These are phyloP conservation scores for Talaromyces pinophilus DNA, from an alignment of 2,329 filamentous ascomycete species.

Conservation along the genomic window DNA sequence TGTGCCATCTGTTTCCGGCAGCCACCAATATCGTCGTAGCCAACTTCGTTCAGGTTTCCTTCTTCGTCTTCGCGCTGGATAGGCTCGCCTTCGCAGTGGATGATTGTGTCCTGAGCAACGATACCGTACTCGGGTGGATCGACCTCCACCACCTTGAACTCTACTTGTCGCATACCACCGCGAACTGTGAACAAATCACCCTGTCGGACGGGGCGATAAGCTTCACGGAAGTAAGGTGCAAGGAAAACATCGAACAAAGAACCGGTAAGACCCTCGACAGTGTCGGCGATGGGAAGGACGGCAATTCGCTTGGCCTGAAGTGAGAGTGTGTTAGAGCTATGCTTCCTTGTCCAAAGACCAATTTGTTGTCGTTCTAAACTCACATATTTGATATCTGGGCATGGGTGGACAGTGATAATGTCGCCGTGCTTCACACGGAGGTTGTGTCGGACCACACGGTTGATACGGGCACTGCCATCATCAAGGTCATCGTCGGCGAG, in stretches of 20 bases:
- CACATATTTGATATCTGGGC: conserved; percentile 99
- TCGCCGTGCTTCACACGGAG: conserved; percentile 98
- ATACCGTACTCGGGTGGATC: conserved; percentile 98
- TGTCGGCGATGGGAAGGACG: conserved; percentile 96
- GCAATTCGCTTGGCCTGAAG: conserved; percentile 94
- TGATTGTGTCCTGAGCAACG: conserved; percentile 96
- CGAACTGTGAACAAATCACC: conserved; percentile 96
- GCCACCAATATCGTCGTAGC: conserved; percentile 98
- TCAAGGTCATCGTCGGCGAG: conserved; percentile 97
- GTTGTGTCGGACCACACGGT: conserved; percentile 98
- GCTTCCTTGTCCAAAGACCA: neutral
- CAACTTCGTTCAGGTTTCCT: conserved; percentile 98
- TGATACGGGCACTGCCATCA: conserved; percentile 95
- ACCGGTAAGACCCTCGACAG: conserved; percentile 94
- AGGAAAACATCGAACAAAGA: conserved; percentile 99
- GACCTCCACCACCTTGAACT: conserved; percentile 99
- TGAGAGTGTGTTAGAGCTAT: neutral
- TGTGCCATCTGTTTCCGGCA: conserved; percentile 99
- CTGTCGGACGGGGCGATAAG: conserved; percentile 94
- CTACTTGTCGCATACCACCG: conserved; percentile 97
- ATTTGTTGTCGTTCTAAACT: conserved; percentile 43
- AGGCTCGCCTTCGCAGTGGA: conserved; percentile 95
- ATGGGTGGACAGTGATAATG: conserved; percentile 94
- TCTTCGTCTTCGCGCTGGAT: conserved; percentile 99
- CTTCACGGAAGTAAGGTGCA: conserved; percentile 98